Percentiles rank a stretch among this genome's conserved stretches.
phyloP scores from a whole-genome alignment of 305 asterid species.

The Plantago coronopus region DNA sequence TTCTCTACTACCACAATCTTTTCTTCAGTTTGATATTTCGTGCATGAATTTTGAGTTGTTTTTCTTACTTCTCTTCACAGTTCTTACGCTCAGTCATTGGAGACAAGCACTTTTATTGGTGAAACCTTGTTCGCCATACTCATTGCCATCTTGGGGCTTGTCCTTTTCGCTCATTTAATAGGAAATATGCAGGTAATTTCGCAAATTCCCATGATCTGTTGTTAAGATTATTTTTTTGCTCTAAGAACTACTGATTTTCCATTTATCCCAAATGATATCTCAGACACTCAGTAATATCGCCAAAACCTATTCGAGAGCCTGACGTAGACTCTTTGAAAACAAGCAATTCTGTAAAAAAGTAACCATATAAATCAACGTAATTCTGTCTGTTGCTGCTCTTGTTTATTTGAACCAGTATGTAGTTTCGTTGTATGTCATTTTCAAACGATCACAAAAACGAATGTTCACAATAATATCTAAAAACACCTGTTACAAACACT shows the following conservation, averaged over 20 bases:
- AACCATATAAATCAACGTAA: too few relatives aligned
- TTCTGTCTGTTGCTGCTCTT: too few relatives aligned
- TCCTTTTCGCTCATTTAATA: constrained; percentile 70
- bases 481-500: too few relatives aligned
- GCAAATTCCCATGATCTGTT: neutral
- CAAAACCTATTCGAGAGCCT: too few relatives aligned
- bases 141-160: constrained; percentile 72
- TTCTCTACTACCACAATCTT: too few relatives aligned
- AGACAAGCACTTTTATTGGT: constrained; percentile 68
- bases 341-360: too few relatives aligned
- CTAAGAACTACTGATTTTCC: too few relatives aligned
- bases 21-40: neutral
- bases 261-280: too few relatives aligned
- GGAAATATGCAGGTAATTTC: constrained; percentile 78
- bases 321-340: too few relatives aligned
- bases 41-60: constrained; percentile 10
- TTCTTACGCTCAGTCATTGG: constrained; percentile 65
- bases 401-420: too few relatives aligned
- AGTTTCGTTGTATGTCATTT: neutral
- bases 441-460: neutral
- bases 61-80: constrained; percentile 32
- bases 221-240: neutral
- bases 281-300: too few relatives aligned
- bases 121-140: constrained; percentile 73
- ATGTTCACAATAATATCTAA: too few relatives aligned